phyloP scores from a whole-genome alignment of 163 green algal genomes.

The Trebouxia gelatinosa region DNA sequence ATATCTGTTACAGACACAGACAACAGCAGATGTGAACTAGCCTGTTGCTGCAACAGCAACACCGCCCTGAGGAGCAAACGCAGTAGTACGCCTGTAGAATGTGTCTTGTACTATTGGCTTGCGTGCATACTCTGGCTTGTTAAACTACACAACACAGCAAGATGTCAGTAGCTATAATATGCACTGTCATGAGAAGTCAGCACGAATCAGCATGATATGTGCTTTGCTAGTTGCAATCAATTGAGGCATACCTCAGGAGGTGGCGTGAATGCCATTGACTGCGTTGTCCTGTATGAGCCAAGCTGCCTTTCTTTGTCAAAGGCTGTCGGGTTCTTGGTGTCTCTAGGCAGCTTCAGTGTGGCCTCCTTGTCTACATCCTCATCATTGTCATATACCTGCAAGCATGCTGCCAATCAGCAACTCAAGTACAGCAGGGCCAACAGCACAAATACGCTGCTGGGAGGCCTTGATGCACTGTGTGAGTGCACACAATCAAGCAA shows the following conservation, averaged over 20 bases:
- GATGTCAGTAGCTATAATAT: too few species aligned
- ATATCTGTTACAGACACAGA: too few species aligned
- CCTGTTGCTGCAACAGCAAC: slow-evolving; percentile 32
- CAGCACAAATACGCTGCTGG: too few species aligned
- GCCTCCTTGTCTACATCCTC: neutral
- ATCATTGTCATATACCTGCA: slow-evolving; percentile 37
- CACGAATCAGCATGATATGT: too few species aligned
- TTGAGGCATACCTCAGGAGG: slow-evolving; percentile 34
- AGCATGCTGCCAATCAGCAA: too few species aligned
- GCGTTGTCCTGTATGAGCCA: slow-evolving; percentile 62
- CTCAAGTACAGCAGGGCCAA: too few species aligned
- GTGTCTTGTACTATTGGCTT: slow-evolving; percentile 71
- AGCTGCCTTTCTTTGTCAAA: slow-evolving; percentile 58
- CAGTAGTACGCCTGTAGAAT: slow-evolving; percentile 70
- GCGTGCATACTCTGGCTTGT: slow-evolving; percentile 71
- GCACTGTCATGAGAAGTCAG: too few species aligned
- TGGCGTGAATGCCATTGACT: slow-evolving; percentile 50
- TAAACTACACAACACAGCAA: slow-evolving; percentile 39
- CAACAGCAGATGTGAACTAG: slow-evolving; percentile 2
- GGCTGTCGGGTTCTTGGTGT: slow-evolving; percentile 79
- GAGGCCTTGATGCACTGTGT: too few species aligned
- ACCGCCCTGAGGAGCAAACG: slow-evolving; percentile 58
- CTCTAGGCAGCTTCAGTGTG: slow-evolving; percentile 42
- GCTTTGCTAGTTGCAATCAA: too few species aligned
- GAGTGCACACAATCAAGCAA: too few species aligned